A percentile compares a stretch with the other conserved stretches of the same genome.
Conservation (phyloP, 768 basidiomycete genomes). For the Phanerochaete carnosa region DNA sequence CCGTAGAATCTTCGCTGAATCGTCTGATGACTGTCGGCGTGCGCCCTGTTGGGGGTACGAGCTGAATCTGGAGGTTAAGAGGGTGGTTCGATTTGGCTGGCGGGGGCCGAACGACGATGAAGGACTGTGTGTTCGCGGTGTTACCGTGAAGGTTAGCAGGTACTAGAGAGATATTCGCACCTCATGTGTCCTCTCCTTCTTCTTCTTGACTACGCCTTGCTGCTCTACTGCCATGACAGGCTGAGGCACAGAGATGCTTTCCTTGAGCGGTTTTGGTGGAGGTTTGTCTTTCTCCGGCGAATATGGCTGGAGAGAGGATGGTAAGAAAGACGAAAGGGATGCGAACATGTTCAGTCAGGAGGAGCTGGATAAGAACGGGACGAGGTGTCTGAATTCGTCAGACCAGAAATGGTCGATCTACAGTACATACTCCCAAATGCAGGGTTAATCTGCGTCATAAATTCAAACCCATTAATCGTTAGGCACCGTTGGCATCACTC, state of each 20-base stretch:
- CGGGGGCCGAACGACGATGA: conserved; percentile 89
- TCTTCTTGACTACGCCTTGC: conserved; percentile 39
- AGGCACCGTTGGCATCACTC: background rate
- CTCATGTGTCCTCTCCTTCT: conserved; percentile 47
- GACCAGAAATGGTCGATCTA: background rate
- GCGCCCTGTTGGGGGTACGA: conserved; percentile 67
- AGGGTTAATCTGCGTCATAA: background rate
- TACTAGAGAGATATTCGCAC: conserved; percentile 26
- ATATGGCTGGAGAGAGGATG: conserved; percentile 41
- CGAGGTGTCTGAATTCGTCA: background rate
- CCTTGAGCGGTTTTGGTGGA: background rate
- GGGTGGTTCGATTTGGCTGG: conserved; percentile 84
- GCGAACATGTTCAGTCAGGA: conserved; percentile 41
- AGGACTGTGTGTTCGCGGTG: conserved; percentile 51
- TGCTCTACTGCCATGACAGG: conserved; percentile 22
- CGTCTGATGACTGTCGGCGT: conserved; percentile 23
- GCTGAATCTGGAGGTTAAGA: conserved; percentile 87
- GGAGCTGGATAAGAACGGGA: conserved; percentile 1
- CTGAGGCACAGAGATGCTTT: background rate
- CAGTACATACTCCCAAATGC: background rate
- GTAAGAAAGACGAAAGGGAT: conserved; percentile 47
- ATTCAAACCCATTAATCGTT: background rate
- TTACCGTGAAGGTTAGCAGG: background rate
- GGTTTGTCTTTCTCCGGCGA: conserved; percentile 15
- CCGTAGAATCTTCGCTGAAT: conserved; percentile 37